Evolutionary conservation across 1,284 basidiomycete genomes (phyloP), one percentile per base, ranked within the genome.

Genomic region (Puccinia horiana): DNA sequence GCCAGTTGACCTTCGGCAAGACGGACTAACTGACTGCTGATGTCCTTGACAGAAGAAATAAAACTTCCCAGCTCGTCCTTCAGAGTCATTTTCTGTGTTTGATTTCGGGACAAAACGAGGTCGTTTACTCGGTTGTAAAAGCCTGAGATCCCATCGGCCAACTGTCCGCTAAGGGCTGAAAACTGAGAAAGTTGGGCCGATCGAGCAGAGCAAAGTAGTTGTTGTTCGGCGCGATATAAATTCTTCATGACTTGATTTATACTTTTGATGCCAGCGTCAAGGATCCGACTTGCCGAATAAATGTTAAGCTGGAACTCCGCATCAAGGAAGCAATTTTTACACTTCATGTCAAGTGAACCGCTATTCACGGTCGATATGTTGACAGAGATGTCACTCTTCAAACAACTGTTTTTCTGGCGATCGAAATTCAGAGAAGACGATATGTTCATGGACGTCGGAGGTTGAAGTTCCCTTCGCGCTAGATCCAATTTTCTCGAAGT

Each of bases 361-460:
- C 65, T 4, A 29, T 73, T 18, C 78, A 49, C 74, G 12, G 9
- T 23, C 12, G 76, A 4, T 23, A 52, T 9, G 23, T 49, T 65
- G 20, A 78, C 20, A 8, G 76, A 37, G n/a, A 78, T 29, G 37
- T 65, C 61, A 18, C 23, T 23, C 1, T 32, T 63, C 8, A 16
- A 69, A 29, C 29, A 61, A 29, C 32, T 44, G 8, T 74, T 82
- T 52, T 49, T 63, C 29, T n/a, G 40, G 44, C 56, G 70, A 76
- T 82, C 37, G 54, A 74, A 82, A 49, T 82, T 82, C 32, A 82
- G 37, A 65, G 80, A 74, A 44, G 73, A 42, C 9, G n/a, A 52
- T 54, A 75, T 42, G 16, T 76, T 18, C 20, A 49, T 20, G 37
- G 52, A 63, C n/a, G 42, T 26, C 37, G 80, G 42, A 35, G 12